Percentiles rank a stretch among this genome's conserved stretches.
phyloP scores from a whole-genome alignment of 768 basidiomycete genomes.

The Boletus rufocinnamomeus region DNA sequence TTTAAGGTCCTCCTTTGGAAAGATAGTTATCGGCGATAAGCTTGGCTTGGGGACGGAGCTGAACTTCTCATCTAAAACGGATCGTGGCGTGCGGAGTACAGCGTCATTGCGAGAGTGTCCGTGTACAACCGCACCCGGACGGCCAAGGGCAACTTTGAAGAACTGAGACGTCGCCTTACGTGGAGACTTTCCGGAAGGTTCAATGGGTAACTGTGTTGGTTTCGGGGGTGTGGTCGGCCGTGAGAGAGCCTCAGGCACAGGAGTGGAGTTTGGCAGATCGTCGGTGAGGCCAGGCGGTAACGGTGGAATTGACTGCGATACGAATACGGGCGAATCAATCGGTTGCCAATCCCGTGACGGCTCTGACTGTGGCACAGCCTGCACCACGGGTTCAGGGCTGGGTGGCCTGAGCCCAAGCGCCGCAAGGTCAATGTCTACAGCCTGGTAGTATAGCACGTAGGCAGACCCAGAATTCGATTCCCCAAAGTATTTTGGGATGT shows the following conservation, averaged over 20 bases:
- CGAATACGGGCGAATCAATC: slow-evolving; percentile 29
- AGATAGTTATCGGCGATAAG: slow-evolving; percentile 17
- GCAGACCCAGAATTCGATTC: slow-evolving; percentile 86
- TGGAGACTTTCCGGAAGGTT: slow-evolving; percentile 24
- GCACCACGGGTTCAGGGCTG: slow-evolving; percentile 25
- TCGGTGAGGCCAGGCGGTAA: slow-evolving; percentile 42
- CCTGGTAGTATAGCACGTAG: slow-evolving; percentile 97
- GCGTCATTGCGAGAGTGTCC: slow-evolving; percentile 18
- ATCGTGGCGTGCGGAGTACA: slow-evolving; percentile 27
- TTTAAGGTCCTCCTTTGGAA: slow-evolving; percentile 24
- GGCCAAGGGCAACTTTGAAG: slow-evolving; percentile 21
- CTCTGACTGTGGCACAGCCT: slow-evolving; percentile 19
- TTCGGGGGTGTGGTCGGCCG: slow-evolving; percentile 25
- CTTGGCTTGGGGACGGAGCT: slow-evolving; percentile 8
- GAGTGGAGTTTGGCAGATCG: slow-evolving; percentile 21
- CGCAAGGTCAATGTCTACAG: slow-evolving; percentile 78
- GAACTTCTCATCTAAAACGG: slow-evolving; percentile 28
- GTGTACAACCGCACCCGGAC: slow-evolving; percentile 16
- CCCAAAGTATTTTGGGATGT: slow-evolving; percentile 94
- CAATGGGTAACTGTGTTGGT: slow-evolving; percentile 17
- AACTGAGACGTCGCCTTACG: slow-evolving; percentile 24
- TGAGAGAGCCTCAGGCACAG: slow-evolving; percentile 20
- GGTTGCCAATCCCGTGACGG: slow-evolving; percentile 13
- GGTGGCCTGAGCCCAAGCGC: slow-evolving; percentile 61
- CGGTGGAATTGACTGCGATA: slow-evolving; percentile 28